Percentiles rank a stretch among this genome's conserved stretches.
phyloP scores from a whole-genome alignment of 768 basidiomycete genomes.

The Rhodotorula paludigena region DNA sequence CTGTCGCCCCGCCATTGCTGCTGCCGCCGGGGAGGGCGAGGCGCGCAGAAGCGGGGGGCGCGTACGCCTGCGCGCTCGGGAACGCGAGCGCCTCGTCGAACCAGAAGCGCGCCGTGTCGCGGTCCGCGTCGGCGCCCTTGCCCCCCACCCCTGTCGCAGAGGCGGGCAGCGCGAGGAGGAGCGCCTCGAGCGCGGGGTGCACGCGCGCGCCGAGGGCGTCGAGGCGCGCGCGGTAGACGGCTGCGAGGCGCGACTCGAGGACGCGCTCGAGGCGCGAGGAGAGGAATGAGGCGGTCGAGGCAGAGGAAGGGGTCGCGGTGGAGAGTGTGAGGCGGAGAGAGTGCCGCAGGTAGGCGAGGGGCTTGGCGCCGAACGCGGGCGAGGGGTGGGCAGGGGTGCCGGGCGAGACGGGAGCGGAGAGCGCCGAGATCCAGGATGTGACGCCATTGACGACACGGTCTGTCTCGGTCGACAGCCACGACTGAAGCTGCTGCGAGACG shows the following conservation, averaged over 20 bases:
- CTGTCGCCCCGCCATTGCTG: too few relatives aligned
- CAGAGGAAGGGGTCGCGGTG: background rate
- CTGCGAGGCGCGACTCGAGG: constrained; percentile 20
- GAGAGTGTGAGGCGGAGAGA: background rate
- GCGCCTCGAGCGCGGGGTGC: constrained; percentile 4
- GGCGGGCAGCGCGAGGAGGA: constrained; percentile 11
- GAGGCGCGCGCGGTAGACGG: constrained; percentile 29
- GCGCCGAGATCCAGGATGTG: constrained; percentile 13
- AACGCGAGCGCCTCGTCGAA: constrained; percentile 33
- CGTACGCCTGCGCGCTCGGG: background rate
- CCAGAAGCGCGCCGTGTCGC: constrained; percentile 18
- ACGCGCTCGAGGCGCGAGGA: background rate
- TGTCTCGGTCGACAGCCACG: constrained; percentile 23
- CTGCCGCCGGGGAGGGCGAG: background rate
- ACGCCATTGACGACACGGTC: constrained; percentile 18
- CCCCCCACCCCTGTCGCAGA: too few relatives aligned
- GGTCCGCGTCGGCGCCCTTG: constrained; percentile 14
- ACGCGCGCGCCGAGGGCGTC: constrained; percentile 11
- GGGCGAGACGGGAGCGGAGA: background rate
- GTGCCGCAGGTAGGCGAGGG: constrained; percentile 11
- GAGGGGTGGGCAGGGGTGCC: too few relatives aligned
- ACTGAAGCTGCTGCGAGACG: background rate
- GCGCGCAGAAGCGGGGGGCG: background rate
- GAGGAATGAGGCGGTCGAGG: background rate
- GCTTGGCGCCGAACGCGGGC: background rate